A percentile compares a stretch with the other conserved stretches of the same genome.
These are phyloP conservation scores for Rhytidiadelphus loreus DNA, from an alignment of 225 moss, liverwort and hornwort genomes.

Conservation along the genomic window DNA sequence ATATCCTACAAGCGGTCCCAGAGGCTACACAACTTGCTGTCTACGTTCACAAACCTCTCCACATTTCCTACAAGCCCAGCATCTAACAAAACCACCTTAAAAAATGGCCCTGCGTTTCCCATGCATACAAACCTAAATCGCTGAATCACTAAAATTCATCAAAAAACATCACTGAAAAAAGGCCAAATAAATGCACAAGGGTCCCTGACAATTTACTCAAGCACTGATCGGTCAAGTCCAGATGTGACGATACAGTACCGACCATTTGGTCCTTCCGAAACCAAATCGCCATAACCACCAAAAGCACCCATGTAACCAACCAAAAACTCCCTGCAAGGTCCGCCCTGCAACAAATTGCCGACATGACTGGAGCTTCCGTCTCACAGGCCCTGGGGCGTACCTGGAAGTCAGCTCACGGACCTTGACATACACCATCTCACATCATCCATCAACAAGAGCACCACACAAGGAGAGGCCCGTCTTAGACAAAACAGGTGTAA, in stretches of 20 bases:
- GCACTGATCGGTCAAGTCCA: background rate
- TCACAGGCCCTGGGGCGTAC: background rate
- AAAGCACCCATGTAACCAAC: background rate
- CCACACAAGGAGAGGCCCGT: slow-evolving; percentile 13
- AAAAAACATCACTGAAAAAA: background rate
- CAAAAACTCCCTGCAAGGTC: background rate
- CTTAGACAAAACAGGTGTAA: slow-evolving; percentile 19
- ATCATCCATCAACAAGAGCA: slow-evolving; percentile 22
- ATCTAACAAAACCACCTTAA: background rate
- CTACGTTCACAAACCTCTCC: background rate
- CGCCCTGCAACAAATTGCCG: background rate
- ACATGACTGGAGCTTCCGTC: background rate
- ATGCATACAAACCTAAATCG: background rate
- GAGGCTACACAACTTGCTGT: background rate
- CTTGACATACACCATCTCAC: slow-evolving; percentile 19
- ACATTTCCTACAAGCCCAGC: background rate
- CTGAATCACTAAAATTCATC: background rate
- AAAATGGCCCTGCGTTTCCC: background rate
- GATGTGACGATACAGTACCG: background rate
- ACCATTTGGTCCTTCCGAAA: background rate
- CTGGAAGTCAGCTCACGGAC: slow-evolving; percentile 1
- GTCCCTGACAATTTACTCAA: background rate
- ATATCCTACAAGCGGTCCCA: background rate
- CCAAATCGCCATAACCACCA: background rate
- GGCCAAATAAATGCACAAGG: background rate